These are phyloP conservation scores for Eleusine indica DNA, from an alignment of 176 grass and related monocot species.

Conservation along the genomic window DNA sequence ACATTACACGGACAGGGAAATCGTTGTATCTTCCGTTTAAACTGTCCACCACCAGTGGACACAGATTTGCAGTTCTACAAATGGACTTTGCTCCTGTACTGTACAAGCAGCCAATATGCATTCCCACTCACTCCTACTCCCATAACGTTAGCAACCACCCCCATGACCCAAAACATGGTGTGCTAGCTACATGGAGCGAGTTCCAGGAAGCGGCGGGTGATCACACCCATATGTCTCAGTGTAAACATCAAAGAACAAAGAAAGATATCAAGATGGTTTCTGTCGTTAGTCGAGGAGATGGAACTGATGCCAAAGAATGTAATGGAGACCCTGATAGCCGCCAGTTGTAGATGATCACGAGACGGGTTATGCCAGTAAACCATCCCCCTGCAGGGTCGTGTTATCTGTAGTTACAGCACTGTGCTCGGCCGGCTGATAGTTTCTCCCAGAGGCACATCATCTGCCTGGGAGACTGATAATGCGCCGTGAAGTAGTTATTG, in stretches of 20 bases:
- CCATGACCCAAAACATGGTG: constrained; percentile 4
- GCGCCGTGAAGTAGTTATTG: constrained; percentile 74
- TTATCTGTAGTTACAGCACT: constrained; percentile 86
- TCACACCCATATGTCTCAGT: constrained; percentile 2
- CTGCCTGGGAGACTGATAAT: constrained; percentile 94
- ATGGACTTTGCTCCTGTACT: constrained; percentile 20
- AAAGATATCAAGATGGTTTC: background rate
- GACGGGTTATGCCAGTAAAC: background rate
- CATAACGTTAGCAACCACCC: constrained; percentile 5
- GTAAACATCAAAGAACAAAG: background rate
- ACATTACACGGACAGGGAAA: background rate
- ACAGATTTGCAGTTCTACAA: constrained; percentile 11
- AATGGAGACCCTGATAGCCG: background rate
- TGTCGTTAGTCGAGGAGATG: background rate
- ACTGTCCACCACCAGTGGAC: background rate
- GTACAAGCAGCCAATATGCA: constrained; percentile 16
- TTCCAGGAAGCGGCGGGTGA: constrained; percentile 13
- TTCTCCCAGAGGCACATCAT: constrained; percentile 87
- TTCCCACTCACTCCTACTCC: background rate
- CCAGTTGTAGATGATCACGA: no score
- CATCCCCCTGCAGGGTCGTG: background rate
- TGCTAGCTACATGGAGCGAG: background rate
- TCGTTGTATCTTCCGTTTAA: background rate
- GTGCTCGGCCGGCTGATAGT: constrained; percentile 49
- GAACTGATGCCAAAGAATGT: background rate